Conservation (phyloP, 1,284 basidiomycete genomes). For the Microbotryum silenes-acaulis region DNA sequence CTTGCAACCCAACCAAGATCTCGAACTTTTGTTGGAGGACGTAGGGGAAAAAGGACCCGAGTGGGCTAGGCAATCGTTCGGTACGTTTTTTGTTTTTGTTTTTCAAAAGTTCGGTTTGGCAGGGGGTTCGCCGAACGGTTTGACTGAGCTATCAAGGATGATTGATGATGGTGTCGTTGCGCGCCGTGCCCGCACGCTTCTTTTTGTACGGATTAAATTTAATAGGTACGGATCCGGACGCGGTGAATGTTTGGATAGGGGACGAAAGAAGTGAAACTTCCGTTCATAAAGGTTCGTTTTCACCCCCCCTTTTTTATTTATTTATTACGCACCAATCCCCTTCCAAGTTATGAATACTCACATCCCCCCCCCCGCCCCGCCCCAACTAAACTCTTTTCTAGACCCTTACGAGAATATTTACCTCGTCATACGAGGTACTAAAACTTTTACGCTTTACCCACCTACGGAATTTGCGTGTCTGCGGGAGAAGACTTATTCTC, state of each 20-base stretch:
- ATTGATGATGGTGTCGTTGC: too few species aligned
- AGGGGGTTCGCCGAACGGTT: too few species aligned
- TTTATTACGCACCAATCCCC: too few species aligned
- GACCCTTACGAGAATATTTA: slow-evolving; percentile 92
- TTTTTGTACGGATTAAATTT: too few species aligned
- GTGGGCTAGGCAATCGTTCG: slow-evolving; percentile 22
- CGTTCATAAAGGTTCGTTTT: slow-evolving; percentile 63
- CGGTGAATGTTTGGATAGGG: slow-evolving; percentile 87
- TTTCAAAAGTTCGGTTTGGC: not conserved
- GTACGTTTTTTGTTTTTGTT: slow-evolving; percentile 1
- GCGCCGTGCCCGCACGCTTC: too few species aligned
- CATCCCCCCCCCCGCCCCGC: too few species aligned
- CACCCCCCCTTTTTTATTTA: too few species aligned
- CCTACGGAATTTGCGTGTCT: slow-evolving; percentile 79
- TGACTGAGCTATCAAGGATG: too few species aligned
- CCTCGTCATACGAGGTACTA: slow-evolving; percentile 69
- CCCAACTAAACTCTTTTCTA: slow-evolving; percentile 35
- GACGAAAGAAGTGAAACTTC: slow-evolving; percentile 66
- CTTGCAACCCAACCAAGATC: slow-evolving; percentile 49
- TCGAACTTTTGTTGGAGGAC: slow-evolving; percentile 8
- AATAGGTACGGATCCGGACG: slow-evolving; percentile 54
- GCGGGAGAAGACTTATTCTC: slow-evolving; percentile 56
- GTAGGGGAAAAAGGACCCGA: slow-evolving; percentile 17
- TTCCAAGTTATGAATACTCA: too few species aligned
- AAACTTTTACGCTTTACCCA: slow-evolving; percentile 74